phyloP scores from a whole-genome alignment of 1,284 basidiomycete species.

The Cryptococcus neoformans region DNA sequence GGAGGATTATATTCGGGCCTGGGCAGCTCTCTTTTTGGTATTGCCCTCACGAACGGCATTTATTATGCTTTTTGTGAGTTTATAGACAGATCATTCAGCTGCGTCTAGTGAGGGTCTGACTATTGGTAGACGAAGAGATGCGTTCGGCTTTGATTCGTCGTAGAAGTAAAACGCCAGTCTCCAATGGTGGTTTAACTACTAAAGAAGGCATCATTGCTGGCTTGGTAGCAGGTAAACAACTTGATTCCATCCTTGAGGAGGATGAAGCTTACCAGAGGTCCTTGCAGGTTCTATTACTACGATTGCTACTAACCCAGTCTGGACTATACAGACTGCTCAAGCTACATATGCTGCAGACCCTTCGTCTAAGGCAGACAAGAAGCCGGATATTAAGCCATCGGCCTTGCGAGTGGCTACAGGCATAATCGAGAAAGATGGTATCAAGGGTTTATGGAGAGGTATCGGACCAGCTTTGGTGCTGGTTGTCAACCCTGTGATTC shows the following conservation, averaged over 20 bases:
- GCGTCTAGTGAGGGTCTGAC: background rate
- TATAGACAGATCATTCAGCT: background rate
- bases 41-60: constrained; percentile 87
- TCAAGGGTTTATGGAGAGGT: constrained; percentile 87
- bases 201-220: constrained; percentile 87
- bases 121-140: constrained; percentile 52
- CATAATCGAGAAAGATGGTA: constrained; percentile 75
- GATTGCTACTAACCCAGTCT: constrained; percentile 89
- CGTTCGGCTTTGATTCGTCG: constrained; percentile 51
- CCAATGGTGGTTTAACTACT: constrained; percentile 68
- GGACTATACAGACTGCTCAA: constrained; percentile 93
- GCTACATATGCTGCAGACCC: constrained; percentile 55
- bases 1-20: constrained; percentile 85
- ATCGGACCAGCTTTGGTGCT: constrained; percentile 90
- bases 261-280: constrained; percentile 56
- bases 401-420: constrained; percentile 66
- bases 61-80: constrained; percentile 40
- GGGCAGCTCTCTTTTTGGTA: constrained; percentile 79
- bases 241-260: constrained; percentile 47
- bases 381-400: constrained; percentile 55
- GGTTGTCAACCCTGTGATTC: constrained; percentile 91
- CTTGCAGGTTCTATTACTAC: constrained; percentile 79
- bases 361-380: background rate
- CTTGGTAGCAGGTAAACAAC: constrained; percentile 67
- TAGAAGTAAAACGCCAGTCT: constrained; percentile 51